Conservation (phyloP, 495 filamentous ascomycete species). For the Parmelia sp. region DNA sequence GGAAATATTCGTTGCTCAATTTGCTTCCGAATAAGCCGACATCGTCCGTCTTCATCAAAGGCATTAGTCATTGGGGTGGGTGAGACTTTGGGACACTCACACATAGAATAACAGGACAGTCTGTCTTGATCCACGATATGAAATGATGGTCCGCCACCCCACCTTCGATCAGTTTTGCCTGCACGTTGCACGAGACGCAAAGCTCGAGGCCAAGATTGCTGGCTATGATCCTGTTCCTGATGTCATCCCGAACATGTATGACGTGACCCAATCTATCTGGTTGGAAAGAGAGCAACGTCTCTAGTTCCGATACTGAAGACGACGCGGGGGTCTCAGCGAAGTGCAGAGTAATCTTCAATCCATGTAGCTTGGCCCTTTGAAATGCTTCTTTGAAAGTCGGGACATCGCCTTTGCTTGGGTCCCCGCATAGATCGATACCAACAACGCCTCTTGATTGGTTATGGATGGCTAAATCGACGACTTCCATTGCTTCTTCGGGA, state of each 20-base stretch:
- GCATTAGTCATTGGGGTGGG: slow-evolving; percentile 1
- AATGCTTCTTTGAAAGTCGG: slow-evolving; percentile 52
- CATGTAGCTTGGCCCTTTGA: slow-evolving; percentile 42
- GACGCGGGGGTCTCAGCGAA: slow-evolving; percentile 63
- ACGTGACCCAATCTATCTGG: slow-evolving; percentile 76
- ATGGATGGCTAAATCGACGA: slow-evolving; percentile 55
- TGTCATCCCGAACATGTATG: slow-evolving; percentile 57
- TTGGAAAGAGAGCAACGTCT: slow-evolving; percentile 52
- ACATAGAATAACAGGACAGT: slow-evolving; percentile 51
- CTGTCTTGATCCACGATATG: slow-evolving; percentile 52
- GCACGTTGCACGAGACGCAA: slow-evolving; percentile 76
- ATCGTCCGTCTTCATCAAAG: slow-evolving; percentile 63
- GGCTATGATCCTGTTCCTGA: slow-evolving; percentile 49
- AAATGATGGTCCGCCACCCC: slow-evolving; percentile 68
- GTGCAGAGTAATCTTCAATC: slow-evolving; percentile 64
- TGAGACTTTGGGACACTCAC: slow-evolving; percentile 40
- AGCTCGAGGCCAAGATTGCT: slow-evolving; percentile 61
- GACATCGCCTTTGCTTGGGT: slow-evolving; percentile 60
- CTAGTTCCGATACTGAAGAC: slow-evolving; percentile 50
- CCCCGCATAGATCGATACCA: slow-evolving; percentile 74
- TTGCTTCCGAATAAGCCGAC: slow-evolving; percentile 76
- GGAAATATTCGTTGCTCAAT: slow-evolving; percentile 71
- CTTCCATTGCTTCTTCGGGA: slow-evolving; percentile 48
- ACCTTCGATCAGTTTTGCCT: slow-evolving; percentile 64
- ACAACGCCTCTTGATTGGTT: slow-evolving; percentile 56